Percentiles rank a stretch among this genome's conserved stretches.
These are phyloP conservation scores for Ceratocystis alfenasii DNA, from an alignment of 2,329 filamentous ascomycete genomes.

Conservation along the genomic window DNA sequence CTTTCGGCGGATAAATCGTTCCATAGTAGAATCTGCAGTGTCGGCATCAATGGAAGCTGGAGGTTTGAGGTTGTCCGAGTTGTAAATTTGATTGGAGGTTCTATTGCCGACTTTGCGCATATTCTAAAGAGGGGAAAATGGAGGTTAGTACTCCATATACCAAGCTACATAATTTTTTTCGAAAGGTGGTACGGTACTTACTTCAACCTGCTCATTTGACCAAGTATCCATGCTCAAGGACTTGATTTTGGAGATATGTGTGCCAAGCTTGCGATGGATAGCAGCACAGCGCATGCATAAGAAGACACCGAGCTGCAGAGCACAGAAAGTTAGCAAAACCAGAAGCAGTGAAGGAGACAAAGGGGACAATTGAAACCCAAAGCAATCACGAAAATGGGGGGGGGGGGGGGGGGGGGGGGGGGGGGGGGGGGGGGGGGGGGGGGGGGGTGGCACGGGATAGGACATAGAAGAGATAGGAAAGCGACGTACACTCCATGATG, in stretches of 20 bases:
- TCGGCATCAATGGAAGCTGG: constrained; percentile 82
- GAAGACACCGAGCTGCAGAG: constrained; percentile 73
- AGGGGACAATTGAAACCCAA: not conserved
- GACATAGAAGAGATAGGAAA: constrained; percentile 11
- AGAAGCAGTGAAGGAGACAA: not conserved
- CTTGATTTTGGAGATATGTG: constrained; percentile 97
- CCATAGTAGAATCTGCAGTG: constrained; percentile 87
- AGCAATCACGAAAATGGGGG: not conserved
- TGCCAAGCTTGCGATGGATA: constrained; percentile 90
- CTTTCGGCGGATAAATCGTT: constrained; percentile 88
- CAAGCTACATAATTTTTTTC: not conserved
- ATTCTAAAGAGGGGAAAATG: constrained; percentile 43
- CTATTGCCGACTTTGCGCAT: constrained; percentile 90
- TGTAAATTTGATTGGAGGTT: constrained; percentile 77
- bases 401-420: no score
- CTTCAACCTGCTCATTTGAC: constrained; percentile 91
- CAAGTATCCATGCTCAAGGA: constrained; percentile 97
- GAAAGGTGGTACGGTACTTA: constrained; percentile 35
- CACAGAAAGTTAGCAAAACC: not conserved
- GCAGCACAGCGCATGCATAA: constrained; percentile 95
- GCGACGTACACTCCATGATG: constrained; percentile 79
- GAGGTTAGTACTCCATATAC: constrained; percentile 1
- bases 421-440: no score
- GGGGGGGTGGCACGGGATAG: not conserved
- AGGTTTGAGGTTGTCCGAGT: constrained; percentile 70